Base-by-base conservation (phyloP, 31 red algal species). In the Asparagopsis taxiformis region DNA sequence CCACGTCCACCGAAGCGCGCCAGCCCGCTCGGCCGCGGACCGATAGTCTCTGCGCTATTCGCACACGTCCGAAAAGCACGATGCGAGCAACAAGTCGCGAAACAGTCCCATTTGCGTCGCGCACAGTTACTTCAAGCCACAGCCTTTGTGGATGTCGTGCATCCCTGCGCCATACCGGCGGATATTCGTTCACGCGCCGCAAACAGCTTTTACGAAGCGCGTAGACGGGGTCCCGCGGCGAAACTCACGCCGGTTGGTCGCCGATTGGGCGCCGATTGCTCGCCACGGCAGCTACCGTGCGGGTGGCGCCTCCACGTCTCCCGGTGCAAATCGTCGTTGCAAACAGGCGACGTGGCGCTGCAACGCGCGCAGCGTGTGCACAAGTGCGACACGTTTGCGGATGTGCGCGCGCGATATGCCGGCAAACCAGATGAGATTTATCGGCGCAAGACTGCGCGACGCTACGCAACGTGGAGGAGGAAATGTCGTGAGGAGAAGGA, bases 371-470 rank as follows among this genome's bases (percentile, higher is more conserved):
- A 52, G 7, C 31, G 19, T 10, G 20, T 30, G 0, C 17, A 20
- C 23, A 1, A 33, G 56, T 9, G 11, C 19, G 79, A 84, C 56
- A 51, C 67, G 10, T 84, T 74, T 55, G 81, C 75, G 36, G 81
- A 74, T 0, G 70, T 75, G 11, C 41, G 50, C 10, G 50, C 21
- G 29, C 33, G 69, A 19, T 86, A 86, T 51, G 10, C 46, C 17
- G 81, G 81, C 20, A 75, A 76, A 55, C 81, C 81, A 22, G 81
- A 86, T 67, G 81, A 86, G 46, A 8, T 86, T 16, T 86, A 86
- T 55, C 81, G 81, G 10, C 70, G 81, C 3, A 66, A 68, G 52
- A 75, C 68, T 2, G 68, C 81, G 11, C 25, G 70, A 17, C 59
- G 59, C 34, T 86, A 68, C 26, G 70, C 81, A 5, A 31, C 19